Conservation (phyloP, 148 eudicot genomes). For the Cornus florida region DNA sequence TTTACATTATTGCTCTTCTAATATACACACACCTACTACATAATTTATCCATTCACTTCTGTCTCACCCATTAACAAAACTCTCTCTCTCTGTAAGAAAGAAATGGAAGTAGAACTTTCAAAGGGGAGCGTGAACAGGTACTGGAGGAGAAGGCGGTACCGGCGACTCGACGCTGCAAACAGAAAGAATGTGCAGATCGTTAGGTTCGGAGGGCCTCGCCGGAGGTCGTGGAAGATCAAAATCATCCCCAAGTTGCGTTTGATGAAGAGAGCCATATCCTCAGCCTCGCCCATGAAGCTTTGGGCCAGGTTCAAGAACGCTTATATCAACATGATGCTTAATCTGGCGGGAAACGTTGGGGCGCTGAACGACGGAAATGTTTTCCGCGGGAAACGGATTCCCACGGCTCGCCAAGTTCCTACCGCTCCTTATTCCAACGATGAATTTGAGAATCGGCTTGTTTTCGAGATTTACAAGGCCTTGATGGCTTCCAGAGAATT, state of each 20-base stretch:
- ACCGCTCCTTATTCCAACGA: slow-evolving; percentile 4
- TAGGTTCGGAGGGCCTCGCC: slow-evolving; percentile 24
- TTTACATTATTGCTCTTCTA: too few relatives aligned
- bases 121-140: slow-evolving; percentile 29
- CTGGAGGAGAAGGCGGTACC: slow-evolving; percentile 49
- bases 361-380: background rate
- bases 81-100: slow-evolving; percentile 13
- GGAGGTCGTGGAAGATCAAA: slow-evolving; percentile 45
- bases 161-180: slow-evolving; percentile 31
- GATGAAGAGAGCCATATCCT: background rate
- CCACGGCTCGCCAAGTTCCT: slow-evolving; percentile 16
- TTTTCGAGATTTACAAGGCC: slow-evolving; percentile 41
- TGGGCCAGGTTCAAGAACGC: slow-evolving; percentile 41
- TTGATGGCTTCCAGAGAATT: slow-evolving; percentile 30
- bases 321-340: slow-evolving; percentile 43
- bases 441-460: slow-evolving; percentile 31
- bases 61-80: background rate
- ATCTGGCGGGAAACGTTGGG: slow-evolving; percentile 19
- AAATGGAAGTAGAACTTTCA: slow-evolving; percentile 31
- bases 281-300: slow-evolving; percentile 25
- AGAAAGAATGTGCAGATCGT: slow-evolving; percentile 36
- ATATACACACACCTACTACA: too few relatives aligned
- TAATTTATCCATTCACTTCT: background rate
- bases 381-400: slow-evolving; percentile 14
- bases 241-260: slow-evolving; percentile 32